Percentiles rank a stretch among this genome's conserved stretches.
These are phyloP conservation scores for Aegilops longissima DNA, from an alignment of 176 grass and related monocot species.

Conservation along the genomic window DNA sequence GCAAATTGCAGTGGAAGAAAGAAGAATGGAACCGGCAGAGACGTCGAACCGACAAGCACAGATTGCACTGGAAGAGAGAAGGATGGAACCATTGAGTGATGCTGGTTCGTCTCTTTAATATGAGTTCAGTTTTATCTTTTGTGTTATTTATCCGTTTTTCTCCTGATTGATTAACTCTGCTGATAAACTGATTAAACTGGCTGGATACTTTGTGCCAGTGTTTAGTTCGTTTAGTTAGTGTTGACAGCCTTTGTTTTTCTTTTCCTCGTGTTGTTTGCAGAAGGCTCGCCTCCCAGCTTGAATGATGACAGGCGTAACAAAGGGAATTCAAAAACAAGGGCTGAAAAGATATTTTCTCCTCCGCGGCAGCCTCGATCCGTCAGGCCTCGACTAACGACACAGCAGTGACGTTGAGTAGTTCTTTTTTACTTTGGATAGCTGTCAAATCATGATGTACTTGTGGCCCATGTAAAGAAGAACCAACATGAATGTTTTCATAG, in stretches of 20 bases:
- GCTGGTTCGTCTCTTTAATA: slow-evolving; percentile 52
- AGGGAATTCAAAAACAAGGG: slow-evolving; percentile 36
- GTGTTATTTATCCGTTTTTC: neutral
- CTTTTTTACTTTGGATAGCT: slow-evolving; percentile 16
- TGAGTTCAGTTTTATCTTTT: slow-evolving; percentile 7
- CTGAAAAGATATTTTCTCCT: slow-evolving; percentile 69
- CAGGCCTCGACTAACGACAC: slow-evolving; percentile 38
- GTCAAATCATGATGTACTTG: neutral
- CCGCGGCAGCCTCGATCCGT: slow-evolving; percentile 65
- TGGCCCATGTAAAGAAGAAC: slow-evolving; percentile 34
- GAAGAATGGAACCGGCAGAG: neutral
- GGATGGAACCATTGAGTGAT: slow-evolving; percentile 43
- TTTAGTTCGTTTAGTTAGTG: neutral
- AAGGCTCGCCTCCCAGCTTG: neutral
- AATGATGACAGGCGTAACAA: slow-evolving; percentile 36
- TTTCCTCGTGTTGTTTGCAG: neutral
- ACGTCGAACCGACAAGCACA: neutral
- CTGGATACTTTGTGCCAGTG: neutral
- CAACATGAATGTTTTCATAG: slow-evolving; percentile 28
- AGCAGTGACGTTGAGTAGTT: slow-evolving; percentile 68
- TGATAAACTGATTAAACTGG: neutral
- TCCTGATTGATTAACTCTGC: neutral
- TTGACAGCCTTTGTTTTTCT: slow-evolving; percentile 12
- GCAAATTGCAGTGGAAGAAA: too few species aligned
- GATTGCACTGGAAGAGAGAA: neutral